Base-by-base conservation (phyloP, 352 stramenopile genomes). In the Globisporangium splendens region DNA sequence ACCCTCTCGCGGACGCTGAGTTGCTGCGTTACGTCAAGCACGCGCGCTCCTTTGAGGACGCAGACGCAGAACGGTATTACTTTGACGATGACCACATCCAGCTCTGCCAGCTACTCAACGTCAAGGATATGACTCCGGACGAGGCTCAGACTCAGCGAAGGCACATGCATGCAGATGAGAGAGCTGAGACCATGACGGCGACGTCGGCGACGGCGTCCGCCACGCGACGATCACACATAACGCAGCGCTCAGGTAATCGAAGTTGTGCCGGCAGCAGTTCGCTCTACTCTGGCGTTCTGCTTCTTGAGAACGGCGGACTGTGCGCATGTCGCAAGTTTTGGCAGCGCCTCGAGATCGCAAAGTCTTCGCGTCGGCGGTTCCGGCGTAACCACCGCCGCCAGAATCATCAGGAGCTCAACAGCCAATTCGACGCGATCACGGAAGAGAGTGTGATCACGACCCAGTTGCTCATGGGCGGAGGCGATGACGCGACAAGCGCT, bases 1-100 rank as follows among this genome's bases (percentile, higher is more conserved):
- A 79, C 14, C 59, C 63, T 21, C 65, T 81, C 38, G 79, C 83
- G 75, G 75, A 86, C 31, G 56, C 73, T 0, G 73, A 73, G 0
- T 59, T 75, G 6, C 42, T 86, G 46, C 76, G 82, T 42, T 70
- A 86, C 57, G 14, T 49, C 6, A 70, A 69, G 22, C 73, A 82
- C 42, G 22, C 62, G 8, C 55, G 44, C 1, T 35, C 42, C 0
- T 75, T 73, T 33, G 51, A 63, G 15, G 21, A 65, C 58, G 21
- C 15, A 5, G n/a, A 42, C 7, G 38, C 44, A 6, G 46, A 35
- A 38, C n/a, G 50, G 28, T 63, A 47, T 42, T 63, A 50, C 48
- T 77, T 77, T 41, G 69, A 77, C 53, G 59, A 67, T 0, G 57
- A 72, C 21, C 18, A 61, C 5, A 60, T 71, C 18, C 18, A 47